Evolutionary conservation across 2,329 filamentous ascomycete genomes (phyloP).

Genomic region (Fusarium armeniacum): DNA sequence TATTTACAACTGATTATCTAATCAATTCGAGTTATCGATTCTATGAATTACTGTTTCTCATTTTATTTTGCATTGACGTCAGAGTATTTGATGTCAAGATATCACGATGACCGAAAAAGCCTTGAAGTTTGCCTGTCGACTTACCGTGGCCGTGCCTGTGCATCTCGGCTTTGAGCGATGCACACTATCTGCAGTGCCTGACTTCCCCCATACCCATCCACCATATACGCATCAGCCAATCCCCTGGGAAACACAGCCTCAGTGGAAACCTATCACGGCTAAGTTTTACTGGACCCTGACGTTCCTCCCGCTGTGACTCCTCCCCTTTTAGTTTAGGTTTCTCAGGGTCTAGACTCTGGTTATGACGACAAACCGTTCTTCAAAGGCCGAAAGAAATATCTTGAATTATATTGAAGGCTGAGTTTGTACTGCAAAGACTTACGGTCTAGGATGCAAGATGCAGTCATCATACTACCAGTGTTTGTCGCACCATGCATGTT

Average conservation of each 20-base stretch:
- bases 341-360: conserved; percentile 1
- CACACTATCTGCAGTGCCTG: conserved; percentile 1
- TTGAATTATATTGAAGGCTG: neutral
- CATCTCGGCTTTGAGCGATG: conserved; percentile 30
- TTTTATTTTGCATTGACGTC: neutral
- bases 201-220: neutral
- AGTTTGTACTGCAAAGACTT: neutral
- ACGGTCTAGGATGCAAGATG: neutral
- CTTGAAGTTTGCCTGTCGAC: conserved; percentile 30
- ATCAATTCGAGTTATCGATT: neutral
- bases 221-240: conserved; percentile 13
- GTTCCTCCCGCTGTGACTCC: conserved; percentile 31
- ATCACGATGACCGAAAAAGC: conserved; percentile 4
- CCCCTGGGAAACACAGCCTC: conserved; percentile 28
- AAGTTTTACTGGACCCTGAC: conserved; percentile 2
- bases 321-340: neutral
- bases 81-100: neutral
- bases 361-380: conserved; percentile 18
- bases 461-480: conserved; percentile 28
- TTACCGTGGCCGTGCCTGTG: neutral
- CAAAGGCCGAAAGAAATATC: neutral
- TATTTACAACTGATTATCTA: neutral
- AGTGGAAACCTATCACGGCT: neutral
- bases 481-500: conserved; percentile 20
- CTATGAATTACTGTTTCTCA: neutral